These are phyloP conservation scores for Kalmusia sp. DNA, from an alignment of 2,329 filamentous ascomycete species.

Conservation along the genomic window DNA sequence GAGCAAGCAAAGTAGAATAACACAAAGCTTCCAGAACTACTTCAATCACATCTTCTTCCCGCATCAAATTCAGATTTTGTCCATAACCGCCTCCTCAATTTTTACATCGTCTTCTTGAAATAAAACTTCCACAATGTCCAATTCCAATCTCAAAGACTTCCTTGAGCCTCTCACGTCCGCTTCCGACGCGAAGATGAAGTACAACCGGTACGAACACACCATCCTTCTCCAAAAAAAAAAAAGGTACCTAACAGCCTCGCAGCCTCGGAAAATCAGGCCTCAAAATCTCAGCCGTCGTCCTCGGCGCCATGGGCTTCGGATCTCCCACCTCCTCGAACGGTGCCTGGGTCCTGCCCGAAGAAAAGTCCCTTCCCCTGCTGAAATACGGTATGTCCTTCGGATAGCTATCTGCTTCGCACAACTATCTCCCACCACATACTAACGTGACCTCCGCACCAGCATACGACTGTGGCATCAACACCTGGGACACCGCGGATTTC, in stretches of 20 bases:
- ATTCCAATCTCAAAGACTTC: background rate
- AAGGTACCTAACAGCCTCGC: background rate
- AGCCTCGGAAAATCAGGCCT: constrained; percentile 66
- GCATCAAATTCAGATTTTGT: too few relatives aligned
- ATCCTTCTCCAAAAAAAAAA: background rate
- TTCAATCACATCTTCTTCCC: too few relatives aligned
- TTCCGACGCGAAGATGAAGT: background rate
- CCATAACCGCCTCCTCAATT: too few relatives aligned
- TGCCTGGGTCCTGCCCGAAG: constrained; percentile 43
- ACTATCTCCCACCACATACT: too few relatives aligned
- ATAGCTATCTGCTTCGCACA: too few relatives aligned
- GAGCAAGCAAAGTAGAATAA: too few relatives aligned
- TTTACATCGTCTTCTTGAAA: too few relatives aligned
- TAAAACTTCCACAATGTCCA: background rate
- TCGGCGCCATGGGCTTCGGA: constrained; percentile 69
- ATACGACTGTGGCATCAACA: constrained; percentile 53
- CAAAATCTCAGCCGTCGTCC: constrained; percentile 64
- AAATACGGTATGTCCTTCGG: too few relatives aligned
- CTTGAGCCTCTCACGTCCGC: background rate
- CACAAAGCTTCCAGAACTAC: too few relatives aligned
- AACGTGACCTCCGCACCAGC: too few relatives aligned
- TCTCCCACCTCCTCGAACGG: constrained; percentile 2
- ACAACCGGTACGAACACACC: background rate
- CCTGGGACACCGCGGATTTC: constrained; percentile 49
- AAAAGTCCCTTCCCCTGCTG: constrained; percentile 47